Conservation (phyloP, 2,329 filamentous ascomycete species). For the Dissoconium aciculare region DNA sequence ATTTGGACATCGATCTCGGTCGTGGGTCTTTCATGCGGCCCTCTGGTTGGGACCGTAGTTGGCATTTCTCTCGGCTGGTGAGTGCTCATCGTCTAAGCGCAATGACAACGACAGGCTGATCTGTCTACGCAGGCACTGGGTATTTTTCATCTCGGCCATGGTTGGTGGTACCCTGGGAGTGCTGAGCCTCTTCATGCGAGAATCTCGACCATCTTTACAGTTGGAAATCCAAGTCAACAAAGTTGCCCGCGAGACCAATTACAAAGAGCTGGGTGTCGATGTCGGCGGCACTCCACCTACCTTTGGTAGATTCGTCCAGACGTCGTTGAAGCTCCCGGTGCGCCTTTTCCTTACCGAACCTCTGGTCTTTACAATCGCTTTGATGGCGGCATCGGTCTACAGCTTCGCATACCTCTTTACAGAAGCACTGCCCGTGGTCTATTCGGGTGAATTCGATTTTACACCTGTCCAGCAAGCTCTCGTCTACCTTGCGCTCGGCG, state of each 20-base stretch:
- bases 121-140: constrained; percentile 27
- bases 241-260: constrained; percentile 18
- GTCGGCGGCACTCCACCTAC: constrained; percentile 27
- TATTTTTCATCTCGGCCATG: constrained; percentile 31
- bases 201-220: constrained; percentile 33
- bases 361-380: constrained; percentile 30
- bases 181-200: constrained; percentile 26
- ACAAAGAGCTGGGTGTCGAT: constrained; percentile 17
- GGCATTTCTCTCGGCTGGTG: constrained; percentile 12
- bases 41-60: constrained; percentile 26
- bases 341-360: constrained; percentile 33
- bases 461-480: constrained; percentile 31
- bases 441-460: constrained; percentile 22
- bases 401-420: constrained; percentile 37
- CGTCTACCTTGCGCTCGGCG: constrained; percentile 46
- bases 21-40: constrained; percentile 30
- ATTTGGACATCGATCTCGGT: constrained; percentile 32
- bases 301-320: constrained; percentile 24
- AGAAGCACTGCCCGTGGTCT: constrained; percentile 30
- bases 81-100: too few species aligned
- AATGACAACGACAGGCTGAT: too few species aligned
- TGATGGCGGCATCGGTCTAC: constrained; percentile 31
- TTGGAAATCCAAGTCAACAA: constrained; percentile 24
- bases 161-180: constrained; percentile 24
- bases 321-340: constrained; percentile 29